Base-by-base conservation (phyloP, 2,329 filamentous ascomycete genomes). In the Hansfordia pulvinata region DNA sequence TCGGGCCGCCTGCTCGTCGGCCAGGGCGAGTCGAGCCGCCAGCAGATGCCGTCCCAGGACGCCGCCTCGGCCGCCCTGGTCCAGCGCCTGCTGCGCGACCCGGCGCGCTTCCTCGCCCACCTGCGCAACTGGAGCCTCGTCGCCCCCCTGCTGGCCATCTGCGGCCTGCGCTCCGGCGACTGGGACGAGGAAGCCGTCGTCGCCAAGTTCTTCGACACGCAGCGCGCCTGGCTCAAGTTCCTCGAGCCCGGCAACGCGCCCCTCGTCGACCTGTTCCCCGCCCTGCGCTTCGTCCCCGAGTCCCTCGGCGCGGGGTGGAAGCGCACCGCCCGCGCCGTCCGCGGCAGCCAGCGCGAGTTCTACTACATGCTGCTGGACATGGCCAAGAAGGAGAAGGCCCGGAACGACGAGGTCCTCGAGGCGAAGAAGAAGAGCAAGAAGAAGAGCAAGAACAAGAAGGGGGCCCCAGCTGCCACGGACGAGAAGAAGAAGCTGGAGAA, bases 281-380 rank as follows among this genome's bases (percentile, higher is more conserved):
- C 31, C 12, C 20, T 35, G 25, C 28, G 27, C 14, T 28, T 18
- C 10, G 10, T 35, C 3, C 33, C 33, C 11, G 28, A 28, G 19
- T 19, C 17, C 9, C 15, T 35, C n/a, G 28, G 25, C 8, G 11
- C 12, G 8, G 33, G 33, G 33, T 33, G 33, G 23, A 16, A 25
- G 9, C n/a, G 12, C n/a, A 25, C 32, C 5, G 14, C 14, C n/a
- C 19, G 20, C 3, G 22, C 10, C 4, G 10, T 35, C 11, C 33
- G 22, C 9, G 14, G 19, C 13, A 30, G 31, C 19, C 31, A 29
- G 19, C 22, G 11, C 4, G 24, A 28, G 10, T 26, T 35, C 14
- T 33, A 33, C 10, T 26, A 29, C 23, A 26, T 24, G 23, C 28
- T 31, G 27, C 27, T 35, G n/a, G 30, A 28, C n/a, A 18, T 16